phyloP scores from a whole-genome alignment of 768 basidiomycete species.

The Cystobasidium ongulense region DNA sequence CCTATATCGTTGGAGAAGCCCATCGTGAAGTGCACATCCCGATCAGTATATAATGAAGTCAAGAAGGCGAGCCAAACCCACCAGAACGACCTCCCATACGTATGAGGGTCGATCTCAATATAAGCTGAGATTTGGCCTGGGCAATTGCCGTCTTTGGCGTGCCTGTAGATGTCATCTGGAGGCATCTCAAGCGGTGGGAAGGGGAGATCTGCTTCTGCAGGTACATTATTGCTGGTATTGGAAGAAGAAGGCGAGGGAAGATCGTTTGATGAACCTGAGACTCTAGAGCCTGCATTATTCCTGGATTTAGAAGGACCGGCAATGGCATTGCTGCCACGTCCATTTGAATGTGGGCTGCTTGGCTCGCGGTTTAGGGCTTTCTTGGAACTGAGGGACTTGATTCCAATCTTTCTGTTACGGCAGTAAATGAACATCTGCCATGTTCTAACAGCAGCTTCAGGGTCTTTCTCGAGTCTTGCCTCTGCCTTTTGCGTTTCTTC shows the following conservation, averaged over 20 bases:
- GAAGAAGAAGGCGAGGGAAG: too few species aligned
- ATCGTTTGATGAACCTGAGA: too few species aligned
- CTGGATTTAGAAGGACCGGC: not conserved
- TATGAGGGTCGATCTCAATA: not conserved
- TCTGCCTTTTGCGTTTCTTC: not conserved
- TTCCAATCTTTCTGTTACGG: not conserved
- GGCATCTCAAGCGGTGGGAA: not conserved
- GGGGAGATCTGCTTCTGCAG: too few species aligned
- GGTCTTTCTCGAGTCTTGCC: not conserved
- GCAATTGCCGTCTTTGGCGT: not conserved
- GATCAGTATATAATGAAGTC: not conserved
- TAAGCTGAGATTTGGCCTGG: not conserved
- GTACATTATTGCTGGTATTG: too few species aligned
- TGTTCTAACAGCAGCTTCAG: not conserved
- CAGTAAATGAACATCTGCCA: conserved; percentile 9
- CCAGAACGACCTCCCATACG: not conserved
- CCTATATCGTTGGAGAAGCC: too few species aligned
- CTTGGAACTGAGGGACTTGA: not conserved
- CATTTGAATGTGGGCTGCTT: too few species aligned
- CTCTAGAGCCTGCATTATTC: too few species aligned
- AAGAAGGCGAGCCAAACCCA: not conserved
- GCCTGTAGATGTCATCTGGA: not conserved
- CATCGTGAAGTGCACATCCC: too few species aligned
- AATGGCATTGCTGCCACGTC: too few species aligned
- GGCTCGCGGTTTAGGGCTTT: not conserved